Conservation (phyloP, 1,284 basidiomycete species). For the Mycosarcoma mackinlayi region DNA sequence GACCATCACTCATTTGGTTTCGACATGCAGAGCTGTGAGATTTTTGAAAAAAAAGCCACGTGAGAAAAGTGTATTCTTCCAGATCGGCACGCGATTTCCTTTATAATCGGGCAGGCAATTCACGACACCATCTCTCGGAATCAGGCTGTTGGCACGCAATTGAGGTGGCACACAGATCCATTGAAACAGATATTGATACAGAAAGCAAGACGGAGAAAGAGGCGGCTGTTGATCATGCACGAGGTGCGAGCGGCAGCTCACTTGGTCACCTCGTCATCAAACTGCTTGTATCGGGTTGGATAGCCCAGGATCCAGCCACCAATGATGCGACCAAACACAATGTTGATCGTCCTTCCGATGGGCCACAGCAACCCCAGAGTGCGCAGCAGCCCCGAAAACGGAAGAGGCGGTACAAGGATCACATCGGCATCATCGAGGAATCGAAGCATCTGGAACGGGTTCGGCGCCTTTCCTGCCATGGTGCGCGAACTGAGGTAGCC, state of each 20-base stretch:
- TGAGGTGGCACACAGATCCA: not conserved
- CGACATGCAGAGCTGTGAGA: too few species aligned
- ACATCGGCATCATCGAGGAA: conserved; percentile 67
- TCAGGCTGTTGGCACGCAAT: too few species aligned
- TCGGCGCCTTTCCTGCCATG: conserved; percentile 51
- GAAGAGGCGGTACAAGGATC: conserved; percentile 60
- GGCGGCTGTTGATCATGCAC: not conserved
- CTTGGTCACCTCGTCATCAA: conserved; percentile 37
- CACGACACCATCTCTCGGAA: too few species aligned
- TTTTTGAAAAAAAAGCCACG: too few species aligned
- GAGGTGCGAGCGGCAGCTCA: not conserved
- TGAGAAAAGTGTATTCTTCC: too few species aligned
- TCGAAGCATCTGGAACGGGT: conserved; percentile 66
- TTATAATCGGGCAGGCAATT: too few species aligned
- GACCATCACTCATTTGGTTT: too few species aligned
- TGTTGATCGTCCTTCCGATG: conserved; percentile 23
- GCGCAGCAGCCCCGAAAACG: conserved; percentile 47
- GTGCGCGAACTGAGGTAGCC: conserved; percentile 59
- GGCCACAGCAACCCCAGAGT: conserved; percentile 51
- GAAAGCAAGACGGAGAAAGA: not conserved
- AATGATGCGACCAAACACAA: conserved; percentile 43
- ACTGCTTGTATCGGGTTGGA: conserved; percentile 49
- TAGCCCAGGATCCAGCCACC: conserved; percentile 48
- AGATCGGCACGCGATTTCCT: too few species aligned
- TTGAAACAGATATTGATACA: not conserved